These are phyloP conservation scores for Selaginella moellendorffii DNA, from an alignment of 75 land plant genomes.

Conservation along the genomic window DNA sequence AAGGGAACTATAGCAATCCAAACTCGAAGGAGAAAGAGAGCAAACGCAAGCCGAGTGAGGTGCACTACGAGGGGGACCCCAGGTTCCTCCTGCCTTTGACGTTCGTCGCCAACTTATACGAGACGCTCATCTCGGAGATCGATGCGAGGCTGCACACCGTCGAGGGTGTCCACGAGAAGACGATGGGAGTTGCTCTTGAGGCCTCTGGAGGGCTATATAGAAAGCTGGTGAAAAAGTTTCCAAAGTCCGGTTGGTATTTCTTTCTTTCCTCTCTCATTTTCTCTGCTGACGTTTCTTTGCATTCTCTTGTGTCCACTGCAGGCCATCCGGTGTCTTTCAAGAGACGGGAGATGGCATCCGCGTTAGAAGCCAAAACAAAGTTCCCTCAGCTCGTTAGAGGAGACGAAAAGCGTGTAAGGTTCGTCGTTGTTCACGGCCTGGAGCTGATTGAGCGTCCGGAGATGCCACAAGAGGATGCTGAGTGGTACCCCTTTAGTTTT, in stretches of 20 bases:
- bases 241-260: slow-evolving; percentile 48
- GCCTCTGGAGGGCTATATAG: slow-evolving; percentile 99
- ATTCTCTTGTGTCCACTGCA: slow-evolving; percentile 11
- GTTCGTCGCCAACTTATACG: slow-evolving; percentile 95
- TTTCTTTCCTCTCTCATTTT: neutral
- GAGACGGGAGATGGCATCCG: slow-evolving; percentile 95
- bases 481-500: slow-evolving; percentile 41
- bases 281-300: neutral
- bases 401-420: slow-evolving; percentile 97
- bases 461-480: slow-evolving; percentile 64
- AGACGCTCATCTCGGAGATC: slow-evolving; percentile 72
- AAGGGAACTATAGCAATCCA: slow-evolving; percentile 33
- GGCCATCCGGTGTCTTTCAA: slow-evolving; percentile 33
- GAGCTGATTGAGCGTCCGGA: slow-evolving; percentile 74
- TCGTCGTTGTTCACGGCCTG: slow-evolving; percentile 96
- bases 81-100: slow-evolving; percentile 82
- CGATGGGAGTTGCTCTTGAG: slow-evolving; percentile 96
- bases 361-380: slow-evolving; percentile 79
- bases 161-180: slow-evolving; percentile 83
- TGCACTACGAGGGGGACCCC: slow-evolving; percentile 85
- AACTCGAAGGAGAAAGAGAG: slow-evolving; percentile 51
- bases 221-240: slow-evolving; percentile 76
- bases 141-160: slow-evolving; percentile 66
- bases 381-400: slow-evolving; percentile 94
- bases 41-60: slow-evolving; percentile 69